phyloP scores from a whole-genome alignment of 768 basidiomycete species.

The Dacryopinax spathularia region DNA sequence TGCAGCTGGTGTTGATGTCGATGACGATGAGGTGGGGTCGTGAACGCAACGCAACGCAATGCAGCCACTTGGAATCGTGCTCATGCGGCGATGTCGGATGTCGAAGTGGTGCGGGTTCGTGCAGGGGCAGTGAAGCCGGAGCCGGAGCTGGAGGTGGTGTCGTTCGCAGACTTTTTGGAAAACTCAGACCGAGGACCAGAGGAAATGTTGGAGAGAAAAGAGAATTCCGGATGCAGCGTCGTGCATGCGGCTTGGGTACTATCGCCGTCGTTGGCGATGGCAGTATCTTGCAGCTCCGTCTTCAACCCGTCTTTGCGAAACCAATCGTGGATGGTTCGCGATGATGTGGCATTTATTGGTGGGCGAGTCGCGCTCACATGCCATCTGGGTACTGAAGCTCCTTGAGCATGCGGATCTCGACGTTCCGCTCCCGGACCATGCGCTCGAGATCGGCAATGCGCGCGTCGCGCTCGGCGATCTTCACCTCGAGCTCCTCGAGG shows the following conservation, averaged over 20 bases:
- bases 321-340: no score
- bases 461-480: not conserved
- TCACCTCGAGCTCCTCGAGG: not conserved
- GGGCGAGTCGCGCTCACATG: no score
- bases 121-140: not conserved
- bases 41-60: no score
- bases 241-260: not conserved
- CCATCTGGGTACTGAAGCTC: not conserved
- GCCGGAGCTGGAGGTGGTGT: no score
- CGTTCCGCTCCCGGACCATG: not conserved
- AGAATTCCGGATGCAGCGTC: not conserved
- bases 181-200: not conserved
- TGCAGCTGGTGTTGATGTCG: no score
- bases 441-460: not conserved
- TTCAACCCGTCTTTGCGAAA: not conserved
- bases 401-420: conserved; percentile 2
- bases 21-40: no score
- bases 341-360: no score
- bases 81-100: not conserved
- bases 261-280: not conserved
- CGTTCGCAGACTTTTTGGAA: not conserved
- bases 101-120: not conserved
- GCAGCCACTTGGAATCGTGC: not conserved
- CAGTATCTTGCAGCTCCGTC: not conserved
- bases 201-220: not conserved